phyloP scores from a whole-genome alignment of 306 rosid species.

The Geum urbanum region DNA sequence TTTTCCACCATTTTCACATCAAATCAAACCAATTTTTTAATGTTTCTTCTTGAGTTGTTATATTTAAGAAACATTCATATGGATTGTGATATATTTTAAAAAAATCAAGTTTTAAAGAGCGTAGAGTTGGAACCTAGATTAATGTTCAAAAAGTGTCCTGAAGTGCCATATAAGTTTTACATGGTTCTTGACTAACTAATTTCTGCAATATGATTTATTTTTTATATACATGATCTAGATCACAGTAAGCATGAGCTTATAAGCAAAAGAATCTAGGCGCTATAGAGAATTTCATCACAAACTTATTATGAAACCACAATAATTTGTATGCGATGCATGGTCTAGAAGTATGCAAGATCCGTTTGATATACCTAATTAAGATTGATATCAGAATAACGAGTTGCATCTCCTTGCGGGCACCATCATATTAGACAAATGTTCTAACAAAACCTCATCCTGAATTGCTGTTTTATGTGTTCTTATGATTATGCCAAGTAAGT shows the following conservation, averaged over 20 bases:
- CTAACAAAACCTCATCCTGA: slow-evolving; percentile 45
- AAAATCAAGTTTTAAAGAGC: background rate
- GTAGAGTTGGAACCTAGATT: background rate
- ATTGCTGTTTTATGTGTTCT: slow-evolving; percentile 37
- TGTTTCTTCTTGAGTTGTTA: too few relatives aligned
- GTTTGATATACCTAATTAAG: too few relatives aligned
- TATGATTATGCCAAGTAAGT: slow-evolving; percentile 37
- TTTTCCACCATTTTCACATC: too few relatives aligned
- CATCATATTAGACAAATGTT: slow-evolving; percentile 38
- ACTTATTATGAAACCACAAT: background rate
- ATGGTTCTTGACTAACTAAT: background rate
- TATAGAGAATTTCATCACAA: background rate
- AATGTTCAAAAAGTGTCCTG: background rate
- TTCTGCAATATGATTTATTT: background rate
- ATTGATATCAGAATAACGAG: background rate
- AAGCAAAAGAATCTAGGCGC: background rate
- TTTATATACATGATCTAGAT: too few relatives aligned
- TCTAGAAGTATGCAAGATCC: background rate
- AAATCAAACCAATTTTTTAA: too few relatives aligned
- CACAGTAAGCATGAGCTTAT: background rate
- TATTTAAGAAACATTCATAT: background rate
- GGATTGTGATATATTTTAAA: background rate
- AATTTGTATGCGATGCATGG: background rate
- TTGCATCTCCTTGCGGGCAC: slow-evolving; percentile 41
- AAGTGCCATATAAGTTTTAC: background rate